These are phyloP conservation scores for Globisporangium perplexum DNA, from an alignment of 352 stramenopile species.

Conservation along the genomic window DNA sequence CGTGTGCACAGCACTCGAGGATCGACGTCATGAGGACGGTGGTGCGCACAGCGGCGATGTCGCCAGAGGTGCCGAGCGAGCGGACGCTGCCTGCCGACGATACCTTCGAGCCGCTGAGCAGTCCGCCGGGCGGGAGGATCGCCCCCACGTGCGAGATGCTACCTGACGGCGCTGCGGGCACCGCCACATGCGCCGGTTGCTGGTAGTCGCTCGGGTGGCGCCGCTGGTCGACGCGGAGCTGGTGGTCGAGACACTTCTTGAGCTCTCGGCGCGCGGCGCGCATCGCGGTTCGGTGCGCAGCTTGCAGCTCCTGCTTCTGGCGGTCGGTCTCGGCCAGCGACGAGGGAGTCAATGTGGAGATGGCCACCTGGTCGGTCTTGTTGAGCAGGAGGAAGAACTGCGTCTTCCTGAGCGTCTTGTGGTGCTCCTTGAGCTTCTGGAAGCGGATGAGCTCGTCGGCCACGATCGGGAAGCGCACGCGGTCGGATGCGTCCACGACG, in stretches of 20 bases:
- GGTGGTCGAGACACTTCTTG: conserved; percentile 41
- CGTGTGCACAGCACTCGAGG: conserved; percentile 38
- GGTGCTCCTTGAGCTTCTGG: conserved; percentile 29
- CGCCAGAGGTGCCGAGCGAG: neutral
- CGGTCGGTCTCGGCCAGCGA: conserved; percentile 8
- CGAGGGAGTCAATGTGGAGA: conserved; percentile 4
- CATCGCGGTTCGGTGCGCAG: conserved; percentile 20
- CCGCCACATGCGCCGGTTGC: neutral
- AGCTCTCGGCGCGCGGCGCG: conserved; percentile 38
- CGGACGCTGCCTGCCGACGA: neutral
- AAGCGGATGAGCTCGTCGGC: conserved; percentile 41
- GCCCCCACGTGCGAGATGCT: neutral
- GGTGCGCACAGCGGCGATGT: conserved; percentile 17
- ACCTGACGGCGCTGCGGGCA: neutral
- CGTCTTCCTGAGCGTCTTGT: conserved; percentile 20
- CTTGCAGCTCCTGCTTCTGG: conserved; percentile 17
- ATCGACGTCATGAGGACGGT: conserved; percentile 35
- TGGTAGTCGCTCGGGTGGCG: conserved; percentile 18
- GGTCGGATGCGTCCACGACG: conserved; percentile 40
- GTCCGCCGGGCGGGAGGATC: neutral
- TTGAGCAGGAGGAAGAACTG: conserved; percentile 55
- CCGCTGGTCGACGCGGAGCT: conserved; percentile 35
- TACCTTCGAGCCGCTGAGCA: neutral
- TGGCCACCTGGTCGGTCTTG: conserved; percentile 34
- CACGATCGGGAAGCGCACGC: conserved; percentile 41